These are phyloP conservation scores for Ganoderma boninense DNA, from an alignment of 1,284 basidiomycete species.

Conservation along the genomic window DNA sequence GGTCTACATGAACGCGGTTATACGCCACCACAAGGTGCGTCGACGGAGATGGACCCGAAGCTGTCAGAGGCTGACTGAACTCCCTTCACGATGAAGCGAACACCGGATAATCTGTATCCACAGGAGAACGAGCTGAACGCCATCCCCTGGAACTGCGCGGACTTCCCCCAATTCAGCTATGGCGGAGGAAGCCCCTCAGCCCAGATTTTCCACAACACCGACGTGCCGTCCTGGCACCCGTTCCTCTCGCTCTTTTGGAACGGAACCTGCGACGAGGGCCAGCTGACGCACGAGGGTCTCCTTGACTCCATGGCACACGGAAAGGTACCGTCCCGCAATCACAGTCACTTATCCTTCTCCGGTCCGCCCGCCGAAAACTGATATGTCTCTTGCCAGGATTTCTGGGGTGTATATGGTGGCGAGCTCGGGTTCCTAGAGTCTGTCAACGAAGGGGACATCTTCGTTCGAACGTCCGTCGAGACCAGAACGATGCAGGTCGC, in stretches of 20 bases:
- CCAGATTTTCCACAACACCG: slow-evolving; percentile 50
- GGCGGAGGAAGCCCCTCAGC: slow-evolving; percentile 43
- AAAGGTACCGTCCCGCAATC: slow-evolving; percentile 39
- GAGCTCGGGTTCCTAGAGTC: slow-evolving; percentile 50
- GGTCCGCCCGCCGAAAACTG: background rate
- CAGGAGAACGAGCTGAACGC: slow-evolving; percentile 54
- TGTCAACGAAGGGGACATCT: slow-evolving; percentile 51
- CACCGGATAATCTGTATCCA: slow-evolving; percentile 58
- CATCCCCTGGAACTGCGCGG: slow-evolving; percentile 50
- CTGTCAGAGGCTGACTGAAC: background rate
- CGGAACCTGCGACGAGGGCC: slow-evolving; percentile 62
- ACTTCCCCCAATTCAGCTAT: slow-evolving; percentile 48
- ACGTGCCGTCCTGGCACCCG: slow-evolving; percentile 47
- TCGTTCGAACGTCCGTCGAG: slow-evolving; percentile 54
- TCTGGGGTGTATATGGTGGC: slow-evolving; percentile 57
- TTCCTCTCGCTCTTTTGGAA: slow-evolving; percentile 61
- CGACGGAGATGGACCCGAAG: slow-evolving; percentile 1
- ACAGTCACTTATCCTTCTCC: background rate
- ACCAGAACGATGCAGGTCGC: slow-evolving; percentile 61
- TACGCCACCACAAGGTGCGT: slow-evolving; percentile 54
- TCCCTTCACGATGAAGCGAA: slow-evolving; percentile 39
- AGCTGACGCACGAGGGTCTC: slow-evolving; percentile 58
- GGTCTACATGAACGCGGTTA: slow-evolving; percentile 50
- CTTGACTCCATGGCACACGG: slow-evolving; percentile 59
- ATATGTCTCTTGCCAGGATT: slow-evolving; percentile 46